phyloP scores from a whole-genome alignment of 2,329 filamentous ascomycete species.

The Penicillium expansum region DNA sequence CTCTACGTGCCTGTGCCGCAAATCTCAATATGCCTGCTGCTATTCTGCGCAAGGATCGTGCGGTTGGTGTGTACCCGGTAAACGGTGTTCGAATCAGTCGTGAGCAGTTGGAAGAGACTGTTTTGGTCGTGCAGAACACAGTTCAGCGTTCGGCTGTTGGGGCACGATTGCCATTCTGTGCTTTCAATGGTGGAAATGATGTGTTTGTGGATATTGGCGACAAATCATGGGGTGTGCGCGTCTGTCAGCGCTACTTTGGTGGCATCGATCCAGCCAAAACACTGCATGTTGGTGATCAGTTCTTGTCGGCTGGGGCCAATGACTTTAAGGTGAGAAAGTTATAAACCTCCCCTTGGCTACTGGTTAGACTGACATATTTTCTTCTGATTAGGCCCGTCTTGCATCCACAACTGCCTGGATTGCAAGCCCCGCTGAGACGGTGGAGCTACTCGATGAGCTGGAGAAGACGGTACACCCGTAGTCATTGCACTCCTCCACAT shows the following conservation, averaged over 20 bases:
- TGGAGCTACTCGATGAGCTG: slow-evolving; percentile 79
- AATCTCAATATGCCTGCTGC: slow-evolving; percentile 76
- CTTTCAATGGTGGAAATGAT: slow-evolving; percentile 95
- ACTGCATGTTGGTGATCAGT: slow-evolving; percentile 93
- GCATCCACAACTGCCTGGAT: slow-evolving; percentile 98
- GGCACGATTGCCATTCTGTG: slow-evolving; percentile 77
- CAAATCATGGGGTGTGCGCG: slow-evolving; percentile 91
- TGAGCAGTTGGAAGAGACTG: slow-evolving; percentile 92
- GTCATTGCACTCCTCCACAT: neutral
- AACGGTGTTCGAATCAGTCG: slow-evolving; percentile 68
- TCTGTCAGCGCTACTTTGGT: slow-evolving; percentile 88
- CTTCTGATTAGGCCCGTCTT: slow-evolving; percentile 60
- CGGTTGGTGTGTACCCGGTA: slow-evolving; percentile 71
- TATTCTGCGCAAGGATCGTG: slow-evolving; percentile 83
- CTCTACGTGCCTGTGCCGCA: slow-evolving; percentile 75
- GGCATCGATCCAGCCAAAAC: slow-evolving; percentile 73
- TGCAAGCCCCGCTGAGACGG: slow-evolving; percentile 85
- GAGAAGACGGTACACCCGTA: slow-evolving; percentile 19
- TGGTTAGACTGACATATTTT: neutral
- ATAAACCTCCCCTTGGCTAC: neutral
- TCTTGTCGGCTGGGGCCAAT: slow-evolving; percentile 89
- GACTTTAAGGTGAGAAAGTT: slow-evolving; percentile 74
- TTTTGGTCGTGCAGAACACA: slow-evolving; percentile 88
- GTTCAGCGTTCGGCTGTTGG: slow-evolving; percentile 76
- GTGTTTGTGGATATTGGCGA: slow-evolving; percentile 99